phyloP scores from a whole-genome alignment of 352 stramenopile species.

The Thalassiosira hispida region DNA sequence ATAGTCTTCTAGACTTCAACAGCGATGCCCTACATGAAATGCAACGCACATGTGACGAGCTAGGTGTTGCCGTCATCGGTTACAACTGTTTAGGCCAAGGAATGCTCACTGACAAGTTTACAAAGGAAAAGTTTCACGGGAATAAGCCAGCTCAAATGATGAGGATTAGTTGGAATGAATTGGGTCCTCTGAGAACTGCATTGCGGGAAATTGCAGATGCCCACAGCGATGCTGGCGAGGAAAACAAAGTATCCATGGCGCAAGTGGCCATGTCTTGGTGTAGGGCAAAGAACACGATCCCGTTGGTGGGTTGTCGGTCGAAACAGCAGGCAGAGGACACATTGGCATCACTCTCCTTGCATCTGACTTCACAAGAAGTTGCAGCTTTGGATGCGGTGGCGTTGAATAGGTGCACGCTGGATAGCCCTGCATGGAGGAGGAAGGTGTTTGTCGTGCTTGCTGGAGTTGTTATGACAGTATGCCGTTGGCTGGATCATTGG shows the following conservation, averaged over 20 bases:
- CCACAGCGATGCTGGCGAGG: constrained; percentile 41
- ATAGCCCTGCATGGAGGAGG: constrained; percentile 56
- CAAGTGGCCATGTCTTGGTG: constrained; percentile 37
- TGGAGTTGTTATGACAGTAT: constrained; percentile 58
- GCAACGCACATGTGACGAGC: constrained; percentile 65
- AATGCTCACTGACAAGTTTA: constrained; percentile 71
- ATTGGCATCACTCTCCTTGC: constrained; percentile 52
- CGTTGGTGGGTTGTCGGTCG: constrained; percentile 73
- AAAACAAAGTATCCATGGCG: constrained; percentile 38
- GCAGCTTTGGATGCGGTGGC: constrained; percentile 58
- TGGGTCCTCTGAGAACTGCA: constrained; percentile 54
- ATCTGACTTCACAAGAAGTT: constrained; percentile 60
- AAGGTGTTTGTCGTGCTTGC: constrained; percentile 64
- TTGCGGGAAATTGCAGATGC: constrained; percentile 57
- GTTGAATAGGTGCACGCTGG: constrained; percentile 55
- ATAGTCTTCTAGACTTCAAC: constrained; percentile 76
- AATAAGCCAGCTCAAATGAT: constrained; percentile 77
- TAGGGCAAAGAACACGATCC: constrained; percentile 56
- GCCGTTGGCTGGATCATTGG: constrained; percentile 49
- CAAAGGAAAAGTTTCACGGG: constrained; percentile 55
- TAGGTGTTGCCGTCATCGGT: constrained; percentile 68
- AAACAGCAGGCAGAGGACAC: constrained; percentile 67
- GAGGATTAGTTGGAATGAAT: constrained; percentile 56
- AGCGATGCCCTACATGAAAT: constrained; percentile 69
- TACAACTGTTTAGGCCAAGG: constrained; percentile 81